These are phyloP conservation scores for Lumnitzera littorea DNA, from an alignment of 345 rosid genomes.

Conservation along the genomic window DNA sequence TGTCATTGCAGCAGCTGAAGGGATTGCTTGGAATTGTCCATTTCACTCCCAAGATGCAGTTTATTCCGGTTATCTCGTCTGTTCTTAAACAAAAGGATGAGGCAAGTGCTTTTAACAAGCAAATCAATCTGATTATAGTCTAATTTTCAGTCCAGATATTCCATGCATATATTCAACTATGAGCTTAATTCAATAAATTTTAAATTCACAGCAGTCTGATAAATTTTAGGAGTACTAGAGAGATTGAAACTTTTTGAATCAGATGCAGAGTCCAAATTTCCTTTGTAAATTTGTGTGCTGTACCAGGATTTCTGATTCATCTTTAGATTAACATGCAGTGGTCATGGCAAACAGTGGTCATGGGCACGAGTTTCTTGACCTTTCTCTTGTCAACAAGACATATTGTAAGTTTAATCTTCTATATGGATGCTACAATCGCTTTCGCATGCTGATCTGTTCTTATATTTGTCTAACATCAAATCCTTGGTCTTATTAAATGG, in stretches of 20 bases:
- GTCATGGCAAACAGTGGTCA: constrained; percentile 79
- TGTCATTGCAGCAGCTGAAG: constrained; percentile 87
- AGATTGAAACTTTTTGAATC: too few species aligned
- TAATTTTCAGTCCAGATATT: too few species aligned
- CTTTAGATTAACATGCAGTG: constrained; percentile 47
- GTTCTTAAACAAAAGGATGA: constrained; percentile 53
- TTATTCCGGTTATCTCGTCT: constrained; percentile 65
- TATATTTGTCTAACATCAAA: neutral
- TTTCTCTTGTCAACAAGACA: constrained; percentile 71
- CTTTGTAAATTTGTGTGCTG: neutral
- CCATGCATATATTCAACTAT: too few species aligned
- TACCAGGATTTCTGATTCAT: neutral
- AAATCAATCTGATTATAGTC: neutral
- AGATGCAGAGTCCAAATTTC: too few species aligned
- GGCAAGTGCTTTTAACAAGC: constrained; percentile 24
- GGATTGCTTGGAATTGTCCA: constrained; percentile 94
- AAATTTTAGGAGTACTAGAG: too few species aligned
- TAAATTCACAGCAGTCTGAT: too few species aligned
- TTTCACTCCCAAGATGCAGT: constrained; percentile 83
- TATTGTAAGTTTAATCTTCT: constrained; percentile 36
- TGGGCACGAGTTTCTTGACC: constrained; percentile 65
- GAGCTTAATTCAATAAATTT: too few species aligned
- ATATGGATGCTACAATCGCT: neutral
- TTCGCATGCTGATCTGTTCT: neutral
- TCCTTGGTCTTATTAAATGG: constrained; percentile 5